Percentiles rank a stretch among this genome's conserved stretches.
phyloP scores from a whole-genome alignment of 78 protist genomes.

The Dictyostelium purpureum region DNA sequence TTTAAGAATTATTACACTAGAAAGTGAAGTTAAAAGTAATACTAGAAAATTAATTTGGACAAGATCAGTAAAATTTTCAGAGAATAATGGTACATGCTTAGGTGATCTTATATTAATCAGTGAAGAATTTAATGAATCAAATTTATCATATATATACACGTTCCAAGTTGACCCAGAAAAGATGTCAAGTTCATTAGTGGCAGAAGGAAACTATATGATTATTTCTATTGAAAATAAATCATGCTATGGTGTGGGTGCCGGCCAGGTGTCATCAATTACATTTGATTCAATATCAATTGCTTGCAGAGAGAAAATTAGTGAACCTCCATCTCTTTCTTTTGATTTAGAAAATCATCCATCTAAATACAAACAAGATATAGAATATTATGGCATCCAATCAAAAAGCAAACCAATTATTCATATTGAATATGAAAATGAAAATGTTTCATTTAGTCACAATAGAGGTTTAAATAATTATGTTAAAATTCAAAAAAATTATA shows the following conservation, averaged over 20 bases:
- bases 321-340: conserved; percentile 13
- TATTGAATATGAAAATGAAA: conserved; percentile 48
- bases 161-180: neutral
- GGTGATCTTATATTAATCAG: neutral
- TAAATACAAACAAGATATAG: neutral
- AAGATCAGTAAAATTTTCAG: conserved; percentile 9
- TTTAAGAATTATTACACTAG: conserved; percentile 34
- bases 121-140: neutral
- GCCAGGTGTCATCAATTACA: conserved; percentile 10
- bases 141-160: conserved; percentile 1
- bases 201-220: conserved; percentile 52
- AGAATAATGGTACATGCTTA: conserved; percentile 44
- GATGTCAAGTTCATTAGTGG: neutral
- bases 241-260: conserved; percentile 28
- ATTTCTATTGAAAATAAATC: conserved; percentile 10
- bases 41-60: conserved; percentile 41
- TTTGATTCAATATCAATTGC: neutral
- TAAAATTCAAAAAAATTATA: neutral
- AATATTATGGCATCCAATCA: neutral
- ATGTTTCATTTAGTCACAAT: neutral
- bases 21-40: conserved; percentile 30
- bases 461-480: neutral
- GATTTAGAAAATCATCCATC: neutral
- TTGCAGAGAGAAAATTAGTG: conserved; percentile 53
- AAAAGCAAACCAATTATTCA: neutral